Base-by-base conservation (phyloP, 2,329 filamentous ascomycete species). In the Balansia obtecta region DNA sequence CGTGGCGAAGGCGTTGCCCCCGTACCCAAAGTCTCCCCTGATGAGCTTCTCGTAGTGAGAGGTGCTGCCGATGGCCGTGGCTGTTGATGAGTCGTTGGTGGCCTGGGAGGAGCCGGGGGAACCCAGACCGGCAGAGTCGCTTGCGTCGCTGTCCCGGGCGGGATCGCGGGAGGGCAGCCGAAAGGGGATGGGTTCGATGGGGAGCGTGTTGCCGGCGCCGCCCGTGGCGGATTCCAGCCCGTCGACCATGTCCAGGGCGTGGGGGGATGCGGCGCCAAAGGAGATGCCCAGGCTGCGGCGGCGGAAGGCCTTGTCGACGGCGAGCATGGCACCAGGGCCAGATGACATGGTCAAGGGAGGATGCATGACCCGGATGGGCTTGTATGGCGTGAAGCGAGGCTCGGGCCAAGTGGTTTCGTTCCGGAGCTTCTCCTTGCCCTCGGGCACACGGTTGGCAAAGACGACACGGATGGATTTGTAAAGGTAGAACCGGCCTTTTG, bases 371-470 rank as follows among this genome's bases (percentile, higher is more conserved):
- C 76, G 70, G 38, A 74, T 68, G 3, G 86, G 79, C 63, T 90
- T 95, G 70, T 95, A 97, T 1, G 83, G 75, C 50, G 83, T 87
- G 63, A 88, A 98, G 18, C 83, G 80, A 18, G 93, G 93, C 58
- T 96, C 89, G 0, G 91, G 91, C 53, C 86, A 76, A 38, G 93
- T 89, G 5, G 91, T 84, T 64, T 98, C 93, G 60, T 94, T 96
- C 33, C 84, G 78, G 39, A 98, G 74, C 61, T 85, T 91, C 67
- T 97, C 91, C 63, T 96, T 95, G 40, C 88, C 91, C 59, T 97
- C 93, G 0, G 93, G 91, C 0, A 96, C 91, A 27, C 93, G 82
- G 63, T 97, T 97, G 49, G 93, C 93, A 64, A 98, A 98, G 3
- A 98, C 91, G 37, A 97, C 88, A 13, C 93, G 83, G 52, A 97